Evolutionary conservation across 202 grass and related monocot species (phyloP).

Genomic region (Schoenoplectus tabernaemontani): DNA sequence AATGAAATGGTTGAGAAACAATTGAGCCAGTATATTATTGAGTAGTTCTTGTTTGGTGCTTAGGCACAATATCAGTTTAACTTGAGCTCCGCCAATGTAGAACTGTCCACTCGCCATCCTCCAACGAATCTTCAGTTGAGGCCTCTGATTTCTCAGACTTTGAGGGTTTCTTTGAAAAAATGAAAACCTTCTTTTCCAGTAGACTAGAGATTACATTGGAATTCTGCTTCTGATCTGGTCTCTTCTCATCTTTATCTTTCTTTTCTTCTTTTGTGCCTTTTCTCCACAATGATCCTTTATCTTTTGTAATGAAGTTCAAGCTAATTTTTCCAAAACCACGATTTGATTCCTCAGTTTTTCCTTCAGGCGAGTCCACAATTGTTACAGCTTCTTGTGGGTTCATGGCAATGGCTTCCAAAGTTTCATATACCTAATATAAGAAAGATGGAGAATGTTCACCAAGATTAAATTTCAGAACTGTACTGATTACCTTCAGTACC

Average conservation of each 20-base stretch:
- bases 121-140: conserved; percentile 30
- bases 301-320: conserved; percentile 71
- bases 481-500: neutral
- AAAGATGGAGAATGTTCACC: neutral
- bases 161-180: conserved; percentile 68
- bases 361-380: conserved; percentile 58
- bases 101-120: conserved; percentile 67
- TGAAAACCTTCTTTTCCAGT: conserved; percentile 51
- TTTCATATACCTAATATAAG: conserved; percentile 63
- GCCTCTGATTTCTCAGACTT: conserved; percentile 34
- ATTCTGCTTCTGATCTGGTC: conserved; percentile 37
- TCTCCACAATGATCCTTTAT: conserved; percentile 66
- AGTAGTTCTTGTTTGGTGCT: neutral
- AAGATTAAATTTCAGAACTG: neutral
- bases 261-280: conserved; percentile 55
- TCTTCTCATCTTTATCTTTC: conserved; percentile 49
- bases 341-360: conserved; percentile 45
- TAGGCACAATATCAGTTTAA: conserved; percentile 22
- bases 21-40: neutral
- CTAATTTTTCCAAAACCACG: conserved; percentile 50
- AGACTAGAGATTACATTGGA: conserved; percentile 50
- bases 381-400: conserved; percentile 72
- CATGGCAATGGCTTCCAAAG: conserved; percentile 71
- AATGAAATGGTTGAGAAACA: neutral
- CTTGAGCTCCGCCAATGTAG: conserved; percentile 18